Percentiles rank a stretch among this genome's conserved stretches.
Conservation (phyloP, 2,329 filamentous ascomycete genomes). For the Ophiostoma piceae region DNA sequence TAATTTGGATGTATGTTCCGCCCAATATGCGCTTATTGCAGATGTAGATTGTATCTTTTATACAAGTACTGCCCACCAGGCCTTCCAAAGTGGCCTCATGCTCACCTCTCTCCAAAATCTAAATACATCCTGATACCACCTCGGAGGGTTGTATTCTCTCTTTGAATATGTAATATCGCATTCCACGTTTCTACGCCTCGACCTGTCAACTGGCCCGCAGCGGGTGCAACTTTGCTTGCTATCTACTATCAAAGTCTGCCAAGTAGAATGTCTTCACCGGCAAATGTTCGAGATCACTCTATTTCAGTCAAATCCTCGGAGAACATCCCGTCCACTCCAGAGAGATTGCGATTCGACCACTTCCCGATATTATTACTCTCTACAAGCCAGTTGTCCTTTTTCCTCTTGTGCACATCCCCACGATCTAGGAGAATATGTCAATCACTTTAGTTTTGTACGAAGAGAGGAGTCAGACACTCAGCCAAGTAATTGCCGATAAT, state of each 20-base stretch:
- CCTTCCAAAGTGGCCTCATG: neutral
- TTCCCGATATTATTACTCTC: neutral
- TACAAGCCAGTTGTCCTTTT: neutral
- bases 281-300: neutral
- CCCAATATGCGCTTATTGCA: neutral
- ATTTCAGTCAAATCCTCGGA: neutral
- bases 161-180: too few relatives aligned
- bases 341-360: neutral
- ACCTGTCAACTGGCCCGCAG: neutral
- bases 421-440: neutral
- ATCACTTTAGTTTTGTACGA: neutral
- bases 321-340: constrained; percentile 2
- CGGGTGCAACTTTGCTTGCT: neutral
- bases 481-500: neutral
- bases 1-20: neutral
- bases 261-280: neutral
- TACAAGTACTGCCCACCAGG: neutral
- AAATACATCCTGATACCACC: neutral
- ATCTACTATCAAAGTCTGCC: too few relatives aligned
- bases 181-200: neutral
- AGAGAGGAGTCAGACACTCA: neutral
- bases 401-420: neutral
- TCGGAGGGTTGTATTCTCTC: neutral
- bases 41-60: too few relatives aligned
- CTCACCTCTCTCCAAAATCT: neutral